These are phyloP conservation scores for Diaporthe helianthi DNA, from an alignment of 2,329 filamentous ascomycete species.

Conservation along the genomic window DNA sequence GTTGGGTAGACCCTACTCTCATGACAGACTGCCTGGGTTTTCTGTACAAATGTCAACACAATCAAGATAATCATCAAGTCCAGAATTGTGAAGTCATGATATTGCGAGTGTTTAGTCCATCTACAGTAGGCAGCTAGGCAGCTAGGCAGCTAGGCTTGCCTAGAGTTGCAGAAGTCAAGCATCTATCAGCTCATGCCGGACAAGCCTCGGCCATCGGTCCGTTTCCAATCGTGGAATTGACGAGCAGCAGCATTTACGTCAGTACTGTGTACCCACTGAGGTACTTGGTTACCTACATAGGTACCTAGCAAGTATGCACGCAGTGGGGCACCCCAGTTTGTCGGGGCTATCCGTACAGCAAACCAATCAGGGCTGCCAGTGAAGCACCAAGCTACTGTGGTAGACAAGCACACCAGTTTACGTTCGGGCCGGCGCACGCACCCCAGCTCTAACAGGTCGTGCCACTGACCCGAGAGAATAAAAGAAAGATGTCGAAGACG, in stretches of 20 bases:
- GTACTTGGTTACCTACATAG: no score
- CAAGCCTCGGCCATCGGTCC: constrained; percentile 6
- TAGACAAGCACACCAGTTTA: no score
- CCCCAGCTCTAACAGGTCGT: not conserved
- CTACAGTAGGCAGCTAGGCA: no score
- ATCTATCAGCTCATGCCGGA: not conserved
- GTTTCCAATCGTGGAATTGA: constrained; percentile 3
- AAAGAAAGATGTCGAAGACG: not conserved
- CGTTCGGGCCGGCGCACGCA: not conserved
- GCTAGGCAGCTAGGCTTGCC: no score
- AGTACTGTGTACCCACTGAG: not conserved
- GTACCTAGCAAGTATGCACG: not conserved
- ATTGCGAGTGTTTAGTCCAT: no score
- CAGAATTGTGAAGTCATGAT: not conserved
- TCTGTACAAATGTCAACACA: not conserved
- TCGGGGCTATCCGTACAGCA: not conserved
- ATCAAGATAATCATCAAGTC: not conserved
- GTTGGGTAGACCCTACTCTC: not conserved
- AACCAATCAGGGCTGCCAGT: constrained; percentile 10
- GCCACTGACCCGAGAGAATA: not conserved
- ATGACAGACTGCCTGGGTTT: not conserved
- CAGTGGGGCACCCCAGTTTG: constrained; percentile 8
- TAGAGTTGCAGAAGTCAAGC: not conserved
- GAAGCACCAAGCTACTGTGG: no score
- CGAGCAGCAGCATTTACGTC: not conserved